phyloP scores from a whole-genome alignment of 805 yeast species.

The Wickerhamomyces alni region DNA sequence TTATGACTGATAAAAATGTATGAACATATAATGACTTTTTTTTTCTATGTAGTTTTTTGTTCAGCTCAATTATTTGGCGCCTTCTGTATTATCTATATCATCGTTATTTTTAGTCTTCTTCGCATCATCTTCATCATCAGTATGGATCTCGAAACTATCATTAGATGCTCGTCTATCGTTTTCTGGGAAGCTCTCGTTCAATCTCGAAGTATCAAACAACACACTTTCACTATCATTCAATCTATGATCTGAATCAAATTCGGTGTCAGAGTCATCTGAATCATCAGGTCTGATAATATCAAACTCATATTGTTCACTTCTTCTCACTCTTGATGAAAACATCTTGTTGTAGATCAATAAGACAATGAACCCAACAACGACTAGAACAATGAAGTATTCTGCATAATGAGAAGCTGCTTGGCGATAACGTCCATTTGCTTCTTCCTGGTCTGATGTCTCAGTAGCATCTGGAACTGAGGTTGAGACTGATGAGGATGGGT shows the following conservation, averaged over 20 bases:
- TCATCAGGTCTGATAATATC: conserved; percentile 38
- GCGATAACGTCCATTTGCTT: conserved; percentile 30
- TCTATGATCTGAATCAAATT: conserved; percentile 71
- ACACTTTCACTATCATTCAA: conserved; percentile 26
- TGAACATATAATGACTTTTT: too few species aligned
- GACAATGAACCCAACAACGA: conserved; percentile 50
- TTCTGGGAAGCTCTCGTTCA: conserved; percentile 9
- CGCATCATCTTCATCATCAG: conserved; percentile 14
- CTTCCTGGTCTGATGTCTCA: conserved; percentile 21
- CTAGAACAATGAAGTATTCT: conserved; percentile 54
- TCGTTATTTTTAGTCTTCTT: neutral
- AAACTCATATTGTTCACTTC: conserved; percentile 30
- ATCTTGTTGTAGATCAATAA: conserved; percentile 37
- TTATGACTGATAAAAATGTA: neutral
- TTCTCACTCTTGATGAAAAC: conserved; percentile 36
- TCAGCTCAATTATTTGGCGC: too few species aligned
- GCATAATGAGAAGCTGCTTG: conserved; percentile 42
- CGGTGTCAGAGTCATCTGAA: conserved; percentile 56
- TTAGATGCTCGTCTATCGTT: conserved; percentile 3
- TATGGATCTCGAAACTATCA: conserved; percentile 19
- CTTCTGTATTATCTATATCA: too few species aligned
- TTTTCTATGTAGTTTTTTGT: too few species aligned
- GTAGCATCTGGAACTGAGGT: conserved; percentile 1
- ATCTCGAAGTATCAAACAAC: conserved; percentile 1
- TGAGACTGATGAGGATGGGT: neutral